A percentile compares a stretch with the other conserved stretches of the same genome.
These are phyloP conservation scores for Lentinus brumalis DNA, from an alignment of 768 basidiomycete genomes.

Conservation along the genomic window DNA sequence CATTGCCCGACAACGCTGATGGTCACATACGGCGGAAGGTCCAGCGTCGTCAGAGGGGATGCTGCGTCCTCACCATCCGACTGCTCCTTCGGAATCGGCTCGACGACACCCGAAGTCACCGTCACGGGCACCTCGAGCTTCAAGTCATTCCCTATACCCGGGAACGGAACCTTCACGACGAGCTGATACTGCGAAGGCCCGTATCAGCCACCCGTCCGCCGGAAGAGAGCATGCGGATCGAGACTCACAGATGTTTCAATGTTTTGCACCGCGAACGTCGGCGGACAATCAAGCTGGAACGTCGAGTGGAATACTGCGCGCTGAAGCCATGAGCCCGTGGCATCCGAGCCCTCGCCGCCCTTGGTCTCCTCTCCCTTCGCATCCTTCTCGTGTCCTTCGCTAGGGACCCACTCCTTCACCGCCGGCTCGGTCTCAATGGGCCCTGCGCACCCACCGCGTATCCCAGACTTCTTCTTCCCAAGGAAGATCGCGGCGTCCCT, in stretches of 20 bases:
- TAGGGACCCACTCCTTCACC: too few relatives aligned
- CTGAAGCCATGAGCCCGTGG: slow-evolving; percentile 20
- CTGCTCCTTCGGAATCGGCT: not conserved
- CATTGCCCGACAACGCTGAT: not conserved
- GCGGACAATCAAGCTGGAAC: slow-evolving; percentile 15
- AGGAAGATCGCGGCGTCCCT: not conserved
- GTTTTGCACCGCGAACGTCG: slow-evolving; percentile 9
- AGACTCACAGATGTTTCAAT: slow-evolving; percentile 1
- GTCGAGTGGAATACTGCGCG: slow-evolving; percentile 8
- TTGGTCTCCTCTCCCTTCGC: not conserved
- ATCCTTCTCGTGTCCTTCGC: not conserved
- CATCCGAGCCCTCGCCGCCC: not conserved
- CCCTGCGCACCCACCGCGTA: not conserved
- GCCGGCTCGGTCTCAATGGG: too few relatives aligned
- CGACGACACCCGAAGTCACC: slow-evolving; percentile 12
- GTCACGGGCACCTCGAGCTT: slow-evolving; percentile 3
- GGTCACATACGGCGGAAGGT: slow-evolving; percentile 12
- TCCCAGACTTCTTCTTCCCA: not conserved
- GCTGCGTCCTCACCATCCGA: not conserved
- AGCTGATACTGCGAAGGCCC: slow-evolving; percentile 7
- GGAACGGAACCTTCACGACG: slow-evolving; percentile 14
- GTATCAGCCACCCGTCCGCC: not conserved
- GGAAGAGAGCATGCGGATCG: too few relatives aligned
- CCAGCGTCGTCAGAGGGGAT: not conserved
- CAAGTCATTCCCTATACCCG: slow-evolving; percentile 15